Evolutionary conservation across 352 stramenopile genomes (phyloP).

Genomic region (Pythium dissotocum): DNA sequence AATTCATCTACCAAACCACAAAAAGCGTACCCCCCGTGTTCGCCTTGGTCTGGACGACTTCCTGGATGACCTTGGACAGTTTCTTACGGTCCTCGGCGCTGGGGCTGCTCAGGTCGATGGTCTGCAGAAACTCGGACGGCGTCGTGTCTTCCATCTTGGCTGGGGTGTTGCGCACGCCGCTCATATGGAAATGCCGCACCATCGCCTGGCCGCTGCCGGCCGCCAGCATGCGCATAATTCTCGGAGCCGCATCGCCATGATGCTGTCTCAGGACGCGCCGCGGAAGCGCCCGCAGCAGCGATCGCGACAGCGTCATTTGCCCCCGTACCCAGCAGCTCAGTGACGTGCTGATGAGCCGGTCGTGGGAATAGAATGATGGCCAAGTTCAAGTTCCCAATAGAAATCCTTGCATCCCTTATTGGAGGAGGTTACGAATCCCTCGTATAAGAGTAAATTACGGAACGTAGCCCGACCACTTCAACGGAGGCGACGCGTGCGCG

Average conservation of each 20-base stretch:
- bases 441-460: background rate
- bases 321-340: background rate
- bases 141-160: slow-evolving; percentile 1
- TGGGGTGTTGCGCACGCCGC: background rate
- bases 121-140: slow-evolving; percentile 51
- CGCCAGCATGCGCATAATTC: background rate
- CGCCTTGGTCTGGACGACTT: slow-evolving; percentile 65
- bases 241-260: background rate
- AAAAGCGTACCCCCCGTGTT: slow-evolving; percentile 55
- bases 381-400: slow-evolving; percentile 21
- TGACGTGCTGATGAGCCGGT: background rate
- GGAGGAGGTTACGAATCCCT: background rate
- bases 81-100: slow-evolving; percentile 39
- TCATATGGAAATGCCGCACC: background rate
- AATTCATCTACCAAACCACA: background rate
- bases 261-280: slow-evolving; percentile 3
- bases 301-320: slow-evolving; percentile 9
- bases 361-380: background rate
- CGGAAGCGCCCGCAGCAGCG: slow-evolving; percentile 4
- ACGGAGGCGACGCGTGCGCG: background rate
- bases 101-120: slow-evolving; percentile 46
- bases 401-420: slow-evolving; percentile 13
- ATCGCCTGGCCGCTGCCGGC: background rate
- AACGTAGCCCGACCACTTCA: background rate
- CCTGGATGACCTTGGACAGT: slow-evolving; percentile 68